Conservation (phyloP, 805 yeast genomes). For the Hagleromyces aurorensis region DNA sequence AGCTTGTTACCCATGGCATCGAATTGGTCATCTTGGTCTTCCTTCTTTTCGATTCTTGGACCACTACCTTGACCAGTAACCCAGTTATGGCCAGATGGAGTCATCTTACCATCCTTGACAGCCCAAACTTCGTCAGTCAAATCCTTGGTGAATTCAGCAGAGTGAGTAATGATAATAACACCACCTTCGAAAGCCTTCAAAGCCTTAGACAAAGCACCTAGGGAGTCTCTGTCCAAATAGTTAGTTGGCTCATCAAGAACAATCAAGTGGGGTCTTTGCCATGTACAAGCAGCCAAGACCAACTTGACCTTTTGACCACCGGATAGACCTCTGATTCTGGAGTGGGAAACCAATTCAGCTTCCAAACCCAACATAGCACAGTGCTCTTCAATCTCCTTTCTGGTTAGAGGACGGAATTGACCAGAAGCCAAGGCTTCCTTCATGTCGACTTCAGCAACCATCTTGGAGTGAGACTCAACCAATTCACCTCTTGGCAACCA, state of each 20-base stretch:
- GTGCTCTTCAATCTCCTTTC: slow-evolving; percentile 99
- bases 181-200: slow-evolving; percentile 99
- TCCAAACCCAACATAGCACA: slow-evolving; percentile 98
- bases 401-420: slow-evolving; percentile 99
- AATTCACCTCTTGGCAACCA: slow-evolving; percentile 99
- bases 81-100: slow-evolving; percentile 99
- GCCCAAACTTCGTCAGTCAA: slow-evolving; percentile 99
- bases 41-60: slow-evolving; percentile 98
- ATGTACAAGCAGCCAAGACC: slow-evolving; percentile 99
- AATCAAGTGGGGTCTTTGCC: slow-evolving; percentile 99
- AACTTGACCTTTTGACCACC: slow-evolving; percentile 99
- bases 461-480: slow-evolving; percentile 93
- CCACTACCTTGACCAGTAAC: slow-evolving; percentile 99
- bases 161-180: slow-evolving; percentile 98
- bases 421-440: slow-evolving; percentile 99
- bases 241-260: slow-evolving; percentile 99
- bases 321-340: slow-evolving; percentile 99
- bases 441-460: slow-evolving; percentile 99
- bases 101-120: slow-evolving; percentile 94
- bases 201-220: slow-evolving; percentile 99
- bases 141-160: slow-evolving; percentile 99
- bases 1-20: slow-evolving; percentile 99
- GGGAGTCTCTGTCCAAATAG: slow-evolving; percentile 98
- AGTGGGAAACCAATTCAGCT: slow-evolving; percentile 98
- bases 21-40: slow-evolving; percentile 93